phyloP scores from a whole-genome alignment of 2,329 filamentous ascomycete genomes.

The Pseudogymnoascus verrucosus region DNA sequence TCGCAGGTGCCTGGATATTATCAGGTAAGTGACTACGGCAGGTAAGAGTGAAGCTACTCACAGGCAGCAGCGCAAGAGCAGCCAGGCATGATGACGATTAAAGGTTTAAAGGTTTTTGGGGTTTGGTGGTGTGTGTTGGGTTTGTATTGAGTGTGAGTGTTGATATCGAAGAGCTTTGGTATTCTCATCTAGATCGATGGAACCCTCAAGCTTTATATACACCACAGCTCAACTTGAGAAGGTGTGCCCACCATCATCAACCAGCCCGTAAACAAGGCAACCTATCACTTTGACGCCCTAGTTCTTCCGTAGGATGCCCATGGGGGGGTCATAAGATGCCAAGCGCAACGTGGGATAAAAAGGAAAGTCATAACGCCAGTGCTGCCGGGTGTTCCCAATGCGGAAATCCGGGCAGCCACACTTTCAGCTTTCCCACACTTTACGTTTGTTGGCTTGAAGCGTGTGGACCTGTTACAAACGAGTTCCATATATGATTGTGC shows the following conservation, averaged over 20 bases:
- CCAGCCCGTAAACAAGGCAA: neutral
- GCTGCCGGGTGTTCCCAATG: neutral
- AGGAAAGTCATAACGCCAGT: conserved; percentile 3
- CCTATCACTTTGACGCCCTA: neutral
- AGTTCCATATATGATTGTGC: conserved; percentile 3
- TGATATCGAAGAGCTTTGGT: neutral
- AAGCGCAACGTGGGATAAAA: conserved; percentile 5
- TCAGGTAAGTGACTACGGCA: neutral
- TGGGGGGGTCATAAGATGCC: neutral
- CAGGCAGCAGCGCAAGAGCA: neutral
- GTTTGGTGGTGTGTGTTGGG: conserved; percentile 5
- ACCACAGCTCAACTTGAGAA: neutral
- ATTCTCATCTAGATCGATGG: neutral
- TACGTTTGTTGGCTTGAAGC: neutral
- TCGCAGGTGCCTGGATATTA: neutral
- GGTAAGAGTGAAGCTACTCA: neutral
- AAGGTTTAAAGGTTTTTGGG: neutral
- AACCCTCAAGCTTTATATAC: neutral
- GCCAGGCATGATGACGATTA: neutral
- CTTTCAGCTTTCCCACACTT: neutral
- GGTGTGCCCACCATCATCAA: neutral
- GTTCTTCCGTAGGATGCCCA: neutral
- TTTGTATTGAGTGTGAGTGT: neutral
- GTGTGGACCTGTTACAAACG: neutral
- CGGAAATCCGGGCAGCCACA: neutral